Evolutionary conservation across 2,329 filamentous ascomycete species (phyloP).

Genomic region (Rachicladosporium sp.): DNA sequence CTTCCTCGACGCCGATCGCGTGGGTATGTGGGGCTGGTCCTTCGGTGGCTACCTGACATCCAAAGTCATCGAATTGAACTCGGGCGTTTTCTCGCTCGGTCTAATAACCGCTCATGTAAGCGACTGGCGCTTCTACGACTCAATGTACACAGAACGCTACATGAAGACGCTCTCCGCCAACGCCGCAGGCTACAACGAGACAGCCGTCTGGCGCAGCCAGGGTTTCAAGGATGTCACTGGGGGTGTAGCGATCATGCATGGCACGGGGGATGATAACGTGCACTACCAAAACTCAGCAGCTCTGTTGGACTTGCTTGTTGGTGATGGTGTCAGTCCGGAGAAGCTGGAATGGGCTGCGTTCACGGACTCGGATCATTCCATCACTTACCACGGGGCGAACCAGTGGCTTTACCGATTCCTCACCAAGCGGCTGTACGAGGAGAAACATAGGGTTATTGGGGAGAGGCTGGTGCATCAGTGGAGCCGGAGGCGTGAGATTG

Average conservation of each 20-base stretch:
- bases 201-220: constrained; percentile 43
- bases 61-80: constrained; percentile 53
- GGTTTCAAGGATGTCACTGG: constrained; percentile 54
- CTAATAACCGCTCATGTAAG: constrained; percentile 54
- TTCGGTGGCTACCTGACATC: constrained; percentile 55
- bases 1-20: constrained; percentile 46
- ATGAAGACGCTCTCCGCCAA: constrained; percentile 53
- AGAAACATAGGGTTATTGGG: constrained; percentile 40
- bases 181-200: constrained; percentile 46
- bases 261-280: constrained; percentile 58
- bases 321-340: constrained; percentile 44
- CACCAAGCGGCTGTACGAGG: constrained; percentile 47
- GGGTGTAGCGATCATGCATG: constrained; percentile 51
- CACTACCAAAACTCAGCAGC: constrained; percentile 57
- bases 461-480: constrained; percentile 22
- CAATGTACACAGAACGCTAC: constrained; percentile 60
- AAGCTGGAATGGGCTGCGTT: constrained; percentile 54
- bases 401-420: constrained; percentile 51
- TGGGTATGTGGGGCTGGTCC: constrained; percentile 59
- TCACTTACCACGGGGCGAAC: constrained; percentile 44
- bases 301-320: constrained; percentile 49
- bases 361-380: constrained; percentile 53
- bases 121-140: constrained; percentile 61
- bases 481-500: constrained; percentile 26
- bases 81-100: constrained; percentile 49